Percentiles rank a stretch among this genome's conserved stretches.
phyloP scores from a whole-genome alignment of 306 rosid genomes.

The Lablab purpureus region DNA sequence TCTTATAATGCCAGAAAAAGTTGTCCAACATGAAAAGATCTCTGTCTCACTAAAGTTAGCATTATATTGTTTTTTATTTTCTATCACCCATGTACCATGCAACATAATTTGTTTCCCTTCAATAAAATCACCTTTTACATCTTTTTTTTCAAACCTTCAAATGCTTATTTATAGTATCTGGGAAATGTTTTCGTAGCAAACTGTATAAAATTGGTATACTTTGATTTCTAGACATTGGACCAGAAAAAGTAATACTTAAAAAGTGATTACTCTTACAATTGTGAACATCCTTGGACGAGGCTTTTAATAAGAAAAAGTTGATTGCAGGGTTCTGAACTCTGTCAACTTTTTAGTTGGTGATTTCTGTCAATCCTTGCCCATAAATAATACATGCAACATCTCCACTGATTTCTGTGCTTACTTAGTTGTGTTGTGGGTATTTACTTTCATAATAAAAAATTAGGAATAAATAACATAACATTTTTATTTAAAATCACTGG shows the following conservation, averaged over 20 bases:
- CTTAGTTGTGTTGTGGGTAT: too few species aligned
- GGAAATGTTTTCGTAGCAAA: background rate
- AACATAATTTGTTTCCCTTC: slow-evolving; percentile 2
- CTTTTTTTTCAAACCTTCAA: background rate
- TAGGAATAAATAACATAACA: too few species aligned
- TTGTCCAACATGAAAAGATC: background rate
- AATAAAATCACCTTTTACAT: background rate
- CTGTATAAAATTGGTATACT: background rate
- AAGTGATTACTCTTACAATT: background rate
- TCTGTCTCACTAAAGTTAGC: background rate
- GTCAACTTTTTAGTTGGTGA: background rate
- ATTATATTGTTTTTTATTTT: background rate
- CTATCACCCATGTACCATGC: background rate
- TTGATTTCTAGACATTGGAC: background rate
- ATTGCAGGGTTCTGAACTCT: background rate
- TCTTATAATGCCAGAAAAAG: slow-evolving; percentile 9
- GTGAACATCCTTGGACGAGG: background rate
- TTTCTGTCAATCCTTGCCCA: background rate
- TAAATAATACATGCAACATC: too few species aligned
- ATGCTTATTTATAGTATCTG: too few species aligned
- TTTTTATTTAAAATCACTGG: too few species aligned
- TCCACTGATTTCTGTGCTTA: too few species aligned
- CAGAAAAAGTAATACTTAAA: background rate
- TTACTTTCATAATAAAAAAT: too few species aligned
- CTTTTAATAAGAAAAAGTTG: background rate